These are phyloP conservation scores for Salix udensis DNA, from an alignment of 345 rosid species.

Conservation along the genomic window DNA sequence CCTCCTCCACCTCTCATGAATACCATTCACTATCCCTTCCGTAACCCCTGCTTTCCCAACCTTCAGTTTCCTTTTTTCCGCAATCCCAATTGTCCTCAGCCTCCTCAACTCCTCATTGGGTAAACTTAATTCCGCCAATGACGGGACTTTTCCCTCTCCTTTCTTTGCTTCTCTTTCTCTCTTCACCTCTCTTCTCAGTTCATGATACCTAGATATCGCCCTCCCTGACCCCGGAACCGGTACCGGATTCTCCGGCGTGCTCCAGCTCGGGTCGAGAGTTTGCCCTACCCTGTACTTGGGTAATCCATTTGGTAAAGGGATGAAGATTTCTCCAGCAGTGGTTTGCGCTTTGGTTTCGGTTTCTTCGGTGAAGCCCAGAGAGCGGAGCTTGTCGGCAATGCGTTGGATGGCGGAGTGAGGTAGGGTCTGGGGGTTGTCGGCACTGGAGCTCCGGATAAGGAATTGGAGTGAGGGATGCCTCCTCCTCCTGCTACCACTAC, in stretches of 20 bases:
- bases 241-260: slow-evolving; percentile 80
- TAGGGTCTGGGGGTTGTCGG: slow-evolving; percentile 32
- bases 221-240: slow-evolving; percentile 72
- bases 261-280: slow-evolving; percentile 93
- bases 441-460: slow-evolving; percentile 22
- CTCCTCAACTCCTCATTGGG: slow-evolving; percentile 54
- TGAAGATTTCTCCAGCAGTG: slow-evolving; percentile 70
- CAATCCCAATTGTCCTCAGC: slow-evolving; percentile 58
- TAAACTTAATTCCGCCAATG: slow-evolving; percentile 72
- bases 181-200: slow-evolving; percentile 47
- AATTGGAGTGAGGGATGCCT: not conserved
- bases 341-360: slow-evolving; percentile 10
- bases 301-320: slow-evolving; percentile 59
- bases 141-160: slow-evolving; percentile 44
- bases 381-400: slow-evolving; percentile 91
- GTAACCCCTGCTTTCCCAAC: slow-evolving; percentile 90
- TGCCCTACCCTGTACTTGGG: slow-evolving; percentile 80
- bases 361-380: slow-evolving; percentile 66
- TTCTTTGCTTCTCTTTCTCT: slow-evolving; percentile 37
- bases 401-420: slow-evolving; percentile 76
- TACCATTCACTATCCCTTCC: slow-evolving; percentile 93
- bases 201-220: slow-evolving; percentile 53
- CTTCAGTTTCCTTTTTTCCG: slow-evolving; percentile 60
- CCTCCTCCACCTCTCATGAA: slow-evolving; percentile 92
- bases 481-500: too few relatives aligned